Base-by-base conservation (phyloP, 148 eudicot species). In the Selenicereus undatus region DNA sequence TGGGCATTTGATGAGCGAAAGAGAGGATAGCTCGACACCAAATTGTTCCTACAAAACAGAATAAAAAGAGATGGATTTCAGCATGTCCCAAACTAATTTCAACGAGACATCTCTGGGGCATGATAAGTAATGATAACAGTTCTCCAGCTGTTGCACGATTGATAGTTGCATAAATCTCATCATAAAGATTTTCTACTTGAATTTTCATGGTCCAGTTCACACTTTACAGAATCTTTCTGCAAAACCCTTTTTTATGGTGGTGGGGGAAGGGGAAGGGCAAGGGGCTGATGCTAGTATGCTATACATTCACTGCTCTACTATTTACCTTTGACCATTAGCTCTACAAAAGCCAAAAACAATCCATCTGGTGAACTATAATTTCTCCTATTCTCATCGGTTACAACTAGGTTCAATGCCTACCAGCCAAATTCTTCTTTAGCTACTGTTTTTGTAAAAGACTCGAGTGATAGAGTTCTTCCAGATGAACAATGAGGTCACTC, bases 391-490 rank as follows among this genome's bases (percentile, higher is more conserved):
- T 56, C 36, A 26, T 3, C 35, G 27, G 11, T 58, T 5, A 71
- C 32, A 56, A 62, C 30, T 73, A 27, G 10, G 24, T 42, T 12
- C 51, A 8, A 48, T 30, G 43, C 71, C n/a, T 62, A 76, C 27
- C 30, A 18, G 29, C 78, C 72, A 82, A 76, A 36, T 75, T 69
- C 36, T 65, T 42, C 75, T 78, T 72, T 70, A 81, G 21, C 85
- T 85, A 81, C 77, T 32, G 36, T 68, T 71, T 73, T 81, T 85
- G 86, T 50, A 21, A 54, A 79, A 75, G 52, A 76, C 83, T 83
- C 77, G 82, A 12, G 45, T 68, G 78, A 39, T 71, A 85, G 73
- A 90, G 86, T 82, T 90, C 89, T 78, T 81, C 80, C 79, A 86
- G 81, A 77, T 66, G 74, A 21, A 42, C 2, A 30, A 51, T 35